phyloP scores from a whole-genome alignment of 2,329 filamentous ascomycete genomes.

The Penicillium janthinellum region DNA sequence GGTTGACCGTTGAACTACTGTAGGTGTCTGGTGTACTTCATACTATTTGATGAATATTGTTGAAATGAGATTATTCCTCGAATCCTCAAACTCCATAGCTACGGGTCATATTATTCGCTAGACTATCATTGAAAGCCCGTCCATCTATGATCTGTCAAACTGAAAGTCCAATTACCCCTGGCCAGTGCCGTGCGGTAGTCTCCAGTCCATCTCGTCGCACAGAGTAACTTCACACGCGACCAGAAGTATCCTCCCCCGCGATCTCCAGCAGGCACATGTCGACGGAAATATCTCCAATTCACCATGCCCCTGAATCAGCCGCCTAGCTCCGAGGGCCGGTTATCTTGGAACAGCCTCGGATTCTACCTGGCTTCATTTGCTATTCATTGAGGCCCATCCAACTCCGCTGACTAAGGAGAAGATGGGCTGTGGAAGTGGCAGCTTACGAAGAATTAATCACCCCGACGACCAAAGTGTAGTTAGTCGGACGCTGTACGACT shows the following conservation, averaged over 20 bases:
- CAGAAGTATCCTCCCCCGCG: background rate
- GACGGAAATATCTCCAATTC: background rate
- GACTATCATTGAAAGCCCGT: background rate
- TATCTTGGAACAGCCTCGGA: background rate
- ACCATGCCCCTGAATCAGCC: background rate
- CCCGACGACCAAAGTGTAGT: background rate
- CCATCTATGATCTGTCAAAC: background rate
- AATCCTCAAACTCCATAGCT: too few species aligned
- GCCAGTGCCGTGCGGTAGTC: background rate
- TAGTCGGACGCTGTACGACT: conserved; percentile 20
- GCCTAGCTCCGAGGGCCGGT: background rate
- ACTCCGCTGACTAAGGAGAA: background rate
- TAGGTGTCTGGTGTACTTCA: background rate
- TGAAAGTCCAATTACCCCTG: background rate
- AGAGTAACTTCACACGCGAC: background rate
- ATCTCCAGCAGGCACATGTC: background rate
- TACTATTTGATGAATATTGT: background rate
- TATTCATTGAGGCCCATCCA: background rate
- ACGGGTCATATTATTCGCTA: background rate
- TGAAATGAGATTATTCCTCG: too few species aligned
- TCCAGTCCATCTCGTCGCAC: background rate
- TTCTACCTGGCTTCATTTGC: background rate
- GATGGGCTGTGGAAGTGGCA: too few species aligned
- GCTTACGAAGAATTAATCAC: background rate
- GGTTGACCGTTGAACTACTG: background rate